phyloP scores from a whole-genome alignment of 2,329 filamentous ascomycete species.

The Diaporthe batatas region DNA sequence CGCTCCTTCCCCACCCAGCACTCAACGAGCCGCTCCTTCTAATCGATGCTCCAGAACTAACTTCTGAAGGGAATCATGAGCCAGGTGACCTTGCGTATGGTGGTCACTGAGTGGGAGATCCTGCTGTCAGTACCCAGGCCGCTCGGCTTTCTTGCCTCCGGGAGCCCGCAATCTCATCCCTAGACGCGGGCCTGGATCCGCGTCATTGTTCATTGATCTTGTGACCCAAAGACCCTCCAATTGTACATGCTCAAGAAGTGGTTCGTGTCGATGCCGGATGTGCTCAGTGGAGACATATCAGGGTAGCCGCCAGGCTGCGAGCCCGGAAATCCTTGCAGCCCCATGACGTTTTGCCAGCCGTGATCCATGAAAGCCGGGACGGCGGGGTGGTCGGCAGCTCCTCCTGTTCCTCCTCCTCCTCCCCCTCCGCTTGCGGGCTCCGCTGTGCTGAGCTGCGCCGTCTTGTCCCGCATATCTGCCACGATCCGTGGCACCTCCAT shows the following conservation, averaged over 20 bases:
- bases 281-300: not conserved
- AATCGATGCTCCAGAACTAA: no score
- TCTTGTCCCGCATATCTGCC: conserved; percentile 1
- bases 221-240: not conserved
- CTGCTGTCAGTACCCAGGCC: no score
- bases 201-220: no score
- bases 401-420: not conserved
- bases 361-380: not conserved
- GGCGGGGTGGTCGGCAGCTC: not conserved
- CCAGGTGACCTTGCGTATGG: no score
- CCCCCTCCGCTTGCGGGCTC: not conserved
- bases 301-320: not conserved
- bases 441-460: not conserved
- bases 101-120: no score
- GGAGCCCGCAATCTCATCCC: no score
- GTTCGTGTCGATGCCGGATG: not conserved
- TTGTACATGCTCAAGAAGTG: not conserved
- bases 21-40: no score
- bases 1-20: no score
- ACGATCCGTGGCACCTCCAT: not conserved
- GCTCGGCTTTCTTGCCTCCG: no score
- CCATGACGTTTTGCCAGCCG: not conserved
- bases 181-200: no score
- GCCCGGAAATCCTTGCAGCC: not conserved
- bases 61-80: no score